These are phyloP conservation scores for Huntiella decipiens DNA, from an alignment of 2,329 filamentous ascomycete species.

Conservation along the genomic window DNA sequence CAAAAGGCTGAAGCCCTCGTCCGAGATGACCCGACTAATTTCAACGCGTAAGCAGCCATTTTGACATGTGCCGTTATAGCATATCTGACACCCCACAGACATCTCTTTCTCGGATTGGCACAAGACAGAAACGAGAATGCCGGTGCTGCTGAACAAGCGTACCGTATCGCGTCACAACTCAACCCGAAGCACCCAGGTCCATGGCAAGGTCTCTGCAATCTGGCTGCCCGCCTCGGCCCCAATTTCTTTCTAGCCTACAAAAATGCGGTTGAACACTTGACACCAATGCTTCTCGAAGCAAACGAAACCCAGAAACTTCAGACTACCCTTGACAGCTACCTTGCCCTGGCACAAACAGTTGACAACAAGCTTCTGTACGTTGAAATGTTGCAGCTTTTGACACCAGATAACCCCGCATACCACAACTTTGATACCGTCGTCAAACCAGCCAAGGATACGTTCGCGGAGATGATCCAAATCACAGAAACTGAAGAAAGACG, in stretches of 20 bases:
- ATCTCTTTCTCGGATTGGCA: slow-evolving; percentile 70
- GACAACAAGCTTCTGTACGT: slow-evolving; percentile 59
- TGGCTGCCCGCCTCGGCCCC: slow-evolving; percentile 49
- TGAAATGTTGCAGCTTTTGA: slow-evolving; percentile 52
- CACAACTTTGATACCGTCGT: slow-evolving; percentile 65
- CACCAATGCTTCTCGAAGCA: slow-evolving; percentile 50
- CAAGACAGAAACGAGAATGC: slow-evolving; percentile 55
- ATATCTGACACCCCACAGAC: slow-evolving; percentile 28
- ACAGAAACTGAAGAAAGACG: slow-evolving; percentile 74
- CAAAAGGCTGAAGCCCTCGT: slow-evolving; percentile 51
- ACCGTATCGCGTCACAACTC: slow-evolving; percentile 50
- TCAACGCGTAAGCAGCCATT: slow-evolving; percentile 46
- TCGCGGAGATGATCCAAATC: slow-evolving; percentile 65
- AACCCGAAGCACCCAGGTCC: slow-evolving; percentile 64
- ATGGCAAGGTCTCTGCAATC: slow-evolving; percentile 74
- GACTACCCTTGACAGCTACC: slow-evolving; percentile 60
- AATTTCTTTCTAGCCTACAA: slow-evolving; percentile 5
- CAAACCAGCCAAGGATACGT: slow-evolving; percentile 60
- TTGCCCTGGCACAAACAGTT: slow-evolving; percentile 51
- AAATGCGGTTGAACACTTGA: slow-evolving; percentile 42
- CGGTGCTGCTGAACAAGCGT: slow-evolving; percentile 58
- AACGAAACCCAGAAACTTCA: slow-evolving; percentile 46
- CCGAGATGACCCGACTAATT: slow-evolving; percentile 54
- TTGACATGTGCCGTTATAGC: not conserved
- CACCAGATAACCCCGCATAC: slow-evolving; percentile 70